Base-by-base conservation (phyloP, 2,329 filamentous ascomycete species). In the Aspergillus chevalieri region DNA sequence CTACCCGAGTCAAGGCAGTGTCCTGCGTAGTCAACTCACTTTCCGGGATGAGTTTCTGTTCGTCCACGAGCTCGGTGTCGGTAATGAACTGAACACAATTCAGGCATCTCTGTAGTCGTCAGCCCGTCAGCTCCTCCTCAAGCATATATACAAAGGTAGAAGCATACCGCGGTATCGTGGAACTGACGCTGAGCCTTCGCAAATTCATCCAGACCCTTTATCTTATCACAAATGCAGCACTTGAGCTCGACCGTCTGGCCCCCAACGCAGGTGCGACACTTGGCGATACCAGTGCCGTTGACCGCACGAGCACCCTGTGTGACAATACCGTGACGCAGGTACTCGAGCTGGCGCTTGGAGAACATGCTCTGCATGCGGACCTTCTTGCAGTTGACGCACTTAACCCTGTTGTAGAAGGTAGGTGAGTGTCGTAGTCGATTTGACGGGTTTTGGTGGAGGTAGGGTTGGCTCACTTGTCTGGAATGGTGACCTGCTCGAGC, bases 141-240 rank as follows among this genome's bases (percentile, higher is more conserved):
- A 33, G 47, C 17, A 19, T 8, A 22, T 17, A 17, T n/a, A 36
- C n/a, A 17, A 24, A 46, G 26, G 10, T 6, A 33, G 44, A 52
- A 24, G 65, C 74, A 52, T 71, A 78, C 77, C 22, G 71, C 73
- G 36, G 57, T 59, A 49, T 76, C 77, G 1, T 71, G 68, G 38
- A 74, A 70, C 24, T 59, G 65, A 12, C 78, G 69, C 63, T 79
- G 74, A 6, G 56, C 55, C 53, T 78, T 81, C 15, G 74, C 71
- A 54, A 80, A 83, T 0, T 67, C 65, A 5, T 76, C 72, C 2
- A 79, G 49, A 0, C 69, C 65, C 56, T 79, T 79, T 2, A 64
- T 69, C 49, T 69, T 58, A 17, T 68, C 60, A 57, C 80, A 82
- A 34, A 72, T 64, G 28, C 55, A 59, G 55, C 79, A 82, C 7